Evolutionary conservation across 495 filamentous ascomycete genomes (phyloP), one percentile per base, ranked within the genome.

Genomic region (Geoglossum glabrum): DNA sequence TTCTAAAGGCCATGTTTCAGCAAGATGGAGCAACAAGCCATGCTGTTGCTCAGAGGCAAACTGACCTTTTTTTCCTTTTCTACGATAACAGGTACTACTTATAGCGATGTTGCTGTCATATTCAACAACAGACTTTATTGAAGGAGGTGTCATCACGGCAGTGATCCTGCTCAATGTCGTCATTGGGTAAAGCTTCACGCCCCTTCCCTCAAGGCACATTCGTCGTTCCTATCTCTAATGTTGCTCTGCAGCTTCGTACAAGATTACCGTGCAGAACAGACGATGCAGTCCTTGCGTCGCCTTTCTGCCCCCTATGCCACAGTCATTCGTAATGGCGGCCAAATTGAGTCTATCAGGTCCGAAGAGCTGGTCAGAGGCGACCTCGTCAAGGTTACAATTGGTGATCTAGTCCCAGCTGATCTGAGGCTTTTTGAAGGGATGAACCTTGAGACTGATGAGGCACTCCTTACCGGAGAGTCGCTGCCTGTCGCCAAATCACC

Each of bases 91-190:
- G 82, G 84, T 95, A 36, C 74, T 95, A 25, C 76, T 92, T 33
- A 75, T 93, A 54, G 87, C 86, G 60, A 92, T 92, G 85, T 80
- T 75, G 34, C 72, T 94, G 38, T 86, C 83, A 62, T 93, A 87
- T 64, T 85, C 78, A 55, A 84, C 93, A 40, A 67, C 73, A 31
- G 86, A 90, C 61, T 90, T 80, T 62, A 81, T 94, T 57, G 87
- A 94, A 71, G 88, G 85, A 23, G 84, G 83, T 40, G 87, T 93
- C 23, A 77, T 93, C 21, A 79, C 83, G 5, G 84, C 79, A 28
- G 87, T 94, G 66, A 89, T 94, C 55, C 63, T 84, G 7, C 71
- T 94, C 60, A 94, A 94, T 62, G 82, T 90, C 31, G 70, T 79
- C 40, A 79, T 86, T 26, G 84, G 49, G 49, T 52, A 52, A 27